A percentile compares a stretch with the other conserved stretches of the same genome.
phyloP scores from a whole-genome alignment of 2,329 filamentous ascomycete genomes.

The Apiospora arundinis region DNA sequence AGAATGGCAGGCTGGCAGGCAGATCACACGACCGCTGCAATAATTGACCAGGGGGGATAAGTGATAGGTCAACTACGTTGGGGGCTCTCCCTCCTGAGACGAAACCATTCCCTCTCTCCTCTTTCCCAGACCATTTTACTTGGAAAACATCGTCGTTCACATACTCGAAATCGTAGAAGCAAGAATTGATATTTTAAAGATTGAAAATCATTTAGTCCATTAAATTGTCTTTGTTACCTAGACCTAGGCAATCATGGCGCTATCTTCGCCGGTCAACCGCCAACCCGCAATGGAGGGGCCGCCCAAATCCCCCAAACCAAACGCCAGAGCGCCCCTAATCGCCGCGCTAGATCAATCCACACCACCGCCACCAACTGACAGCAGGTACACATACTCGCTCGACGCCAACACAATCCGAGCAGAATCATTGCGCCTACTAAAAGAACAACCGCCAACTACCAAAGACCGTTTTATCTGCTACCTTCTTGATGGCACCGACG shows the following conservation, averaged over 20 bases:
- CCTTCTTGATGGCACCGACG: conserved; percentile 23
- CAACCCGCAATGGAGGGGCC: not conserved
- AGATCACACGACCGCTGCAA: not conserved
- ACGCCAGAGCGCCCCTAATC: not conserved
- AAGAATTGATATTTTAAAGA: too few relatives aligned
- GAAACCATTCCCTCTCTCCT: not conserved
- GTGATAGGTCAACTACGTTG: not conserved
- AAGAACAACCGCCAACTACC: conserved; percentile 19
- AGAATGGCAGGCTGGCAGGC: not conserved
- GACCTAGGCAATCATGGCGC: not conserved
- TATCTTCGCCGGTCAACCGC: not conserved
- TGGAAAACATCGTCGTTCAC: not conserved
- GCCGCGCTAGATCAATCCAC: not conserved
- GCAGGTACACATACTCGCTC: not conserved
- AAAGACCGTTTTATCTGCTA: conserved; percentile 25
- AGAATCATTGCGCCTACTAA: not conserved
- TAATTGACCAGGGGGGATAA: not conserved
- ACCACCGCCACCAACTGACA: not conserved
- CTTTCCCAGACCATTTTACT: too few relatives aligned
- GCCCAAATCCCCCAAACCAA: not conserved
- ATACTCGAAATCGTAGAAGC: not conserved
- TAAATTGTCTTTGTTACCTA: not conserved
- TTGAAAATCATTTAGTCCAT: not conserved
- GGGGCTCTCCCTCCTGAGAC: too few relatives aligned
- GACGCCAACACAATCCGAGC: not conserved